Base-by-base conservation (phyloP, 2,329 filamentous ascomycete species). In the Fusarium nurragi region DNA sequence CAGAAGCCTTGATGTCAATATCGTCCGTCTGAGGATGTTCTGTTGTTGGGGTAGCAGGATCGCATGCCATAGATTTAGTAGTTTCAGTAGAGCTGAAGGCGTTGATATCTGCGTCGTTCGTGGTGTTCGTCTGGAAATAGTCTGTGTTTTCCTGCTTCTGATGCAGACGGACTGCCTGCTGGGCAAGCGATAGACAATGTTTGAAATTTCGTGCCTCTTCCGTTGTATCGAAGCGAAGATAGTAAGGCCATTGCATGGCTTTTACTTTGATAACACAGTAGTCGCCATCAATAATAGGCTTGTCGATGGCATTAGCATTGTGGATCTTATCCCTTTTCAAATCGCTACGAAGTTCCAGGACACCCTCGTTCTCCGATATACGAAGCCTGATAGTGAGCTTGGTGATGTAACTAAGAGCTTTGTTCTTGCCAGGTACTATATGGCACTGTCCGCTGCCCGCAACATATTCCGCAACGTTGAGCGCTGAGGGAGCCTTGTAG, bases 271-370 rank as follows among this genome's bases (percentile, higher is more conserved):
- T 21, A 1, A 37, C 43, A 39, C 75, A 77, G 34, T 60, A 68
- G 8, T 64, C 38, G 2, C 57, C 71, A 8, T 69, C 56, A 5
- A 71, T 47, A 7, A 51, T n/a, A 0, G 68, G 67, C 0, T 45
- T 16, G 1, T 69, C 54, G 0, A 77, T 49, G 5, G 72, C 59
- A 2, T 73, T 43, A 6, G 73, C 65, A 26, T 68, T 36, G 14
- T 73, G 63, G 6, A 54, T 19, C 12, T 51, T 46, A 5, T 57
- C n/a, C 1, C 59, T 45, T 40, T 71, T 55, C 55, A 30, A 4
- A 41, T 55, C 2, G 54, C 52, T 22, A 13, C 18, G 25, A 36
- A 77, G 39, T 2, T 63, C 45, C 6, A 59, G 25, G 26, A 59
- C 10, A 18, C 44, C 54, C 1, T 49, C 21, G 4, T 26, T 44